Evolutionary conservation across 2,329 filamentous ascomycete genomes (phyloP).

Genomic region (Botryosphaeria dothidea): DNA sequence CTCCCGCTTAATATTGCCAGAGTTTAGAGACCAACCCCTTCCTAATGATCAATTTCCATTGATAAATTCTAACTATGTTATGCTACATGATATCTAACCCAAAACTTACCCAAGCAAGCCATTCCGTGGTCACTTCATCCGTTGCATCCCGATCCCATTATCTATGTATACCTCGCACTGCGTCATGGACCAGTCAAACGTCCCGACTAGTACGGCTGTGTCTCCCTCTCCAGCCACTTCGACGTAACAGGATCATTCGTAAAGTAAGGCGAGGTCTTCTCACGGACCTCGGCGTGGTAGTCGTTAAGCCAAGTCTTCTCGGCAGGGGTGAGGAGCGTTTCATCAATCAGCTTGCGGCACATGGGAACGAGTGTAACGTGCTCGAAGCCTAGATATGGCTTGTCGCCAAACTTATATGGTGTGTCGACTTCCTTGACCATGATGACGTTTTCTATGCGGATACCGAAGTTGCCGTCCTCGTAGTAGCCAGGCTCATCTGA

Average conservation of each 20-base stretch:
- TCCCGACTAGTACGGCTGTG: constrained; percentile 58
- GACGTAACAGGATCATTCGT: constrained; percentile 68
- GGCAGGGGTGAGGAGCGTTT: constrained; percentile 65
- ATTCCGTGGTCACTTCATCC: neutral
- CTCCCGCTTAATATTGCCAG: too few species aligned
- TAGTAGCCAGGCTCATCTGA: constrained; percentile 98
- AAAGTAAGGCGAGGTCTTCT: constrained; percentile 80
- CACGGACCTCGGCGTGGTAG: constrained; percentile 77
- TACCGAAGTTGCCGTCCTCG: constrained; percentile 91
- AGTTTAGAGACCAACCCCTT: too few species aligned
- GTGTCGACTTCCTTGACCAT: constrained; percentile 89
- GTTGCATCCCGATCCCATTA: neutral
- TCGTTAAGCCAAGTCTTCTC: constrained; percentile 88
- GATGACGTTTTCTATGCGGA: constrained; percentile 94
- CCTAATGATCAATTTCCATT: too few species aligned
- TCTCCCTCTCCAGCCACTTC: constrained; percentile 86
- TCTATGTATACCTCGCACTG: neutral
- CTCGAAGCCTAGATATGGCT: constrained; percentile 92
- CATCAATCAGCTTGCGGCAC: constrained; percentile 84
- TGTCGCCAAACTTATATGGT: constrained; percentile 85
- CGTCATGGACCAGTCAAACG: neutral
- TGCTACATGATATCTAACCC: constrained; percentile 7
- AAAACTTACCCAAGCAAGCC: neutral
- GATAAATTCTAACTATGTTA: neutral
- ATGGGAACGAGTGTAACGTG: constrained; percentile 97